phyloP scores from a whole-genome alignment of 495 filamentous ascomycete species.

The Penicillium turbatum region DNA sequence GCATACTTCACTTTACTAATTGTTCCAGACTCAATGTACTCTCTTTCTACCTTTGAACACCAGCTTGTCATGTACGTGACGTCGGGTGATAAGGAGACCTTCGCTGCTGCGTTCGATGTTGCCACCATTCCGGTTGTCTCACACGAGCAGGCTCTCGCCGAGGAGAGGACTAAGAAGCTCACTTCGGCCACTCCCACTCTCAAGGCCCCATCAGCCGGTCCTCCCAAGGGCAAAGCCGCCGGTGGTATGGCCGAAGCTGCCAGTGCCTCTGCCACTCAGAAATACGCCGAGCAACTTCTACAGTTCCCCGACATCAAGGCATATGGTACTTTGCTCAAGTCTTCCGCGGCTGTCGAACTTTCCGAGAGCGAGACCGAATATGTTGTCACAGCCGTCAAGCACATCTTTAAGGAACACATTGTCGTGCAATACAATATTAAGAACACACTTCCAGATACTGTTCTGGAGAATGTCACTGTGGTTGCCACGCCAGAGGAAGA shows the following conservation, averaged over 20 bases:
- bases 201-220: constrained; percentile 83
- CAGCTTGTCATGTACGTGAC: constrained; percentile 98
- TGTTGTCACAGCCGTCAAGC: constrained; percentile 88
- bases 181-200: constrained; percentile 88
- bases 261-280: constrained; percentile 73
- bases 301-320: constrained; percentile 83
- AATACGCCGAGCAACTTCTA: constrained; percentile 82
- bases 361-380: constrained; percentile 98
- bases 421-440: constrained; percentile 97
- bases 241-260: constrained; percentile 67
- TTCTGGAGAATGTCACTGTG: constrained; percentile 87
- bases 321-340: constrained; percentile 87
- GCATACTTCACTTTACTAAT: constrained; percentile 17
- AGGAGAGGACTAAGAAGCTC: constrained; percentile 94
- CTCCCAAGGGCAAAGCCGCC: constrained; percentile 64
- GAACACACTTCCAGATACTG: constrained; percentile 88
- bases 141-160: constrained; percentile 93
- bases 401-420: constrained; percentile 94
- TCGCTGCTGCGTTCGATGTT: constrained; percentile 83
- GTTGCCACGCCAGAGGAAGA: constrained; percentile 80
- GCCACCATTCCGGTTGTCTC: constrained; percentile 89
- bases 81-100: constrained; percentile 77
- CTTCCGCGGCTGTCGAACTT: constrained; percentile 77
- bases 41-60: constrained; percentile 92
- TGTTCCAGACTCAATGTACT: constrained; percentile 63